These are phyloP conservation scores for Botrytis galanthina DNA, from an alignment of 2,329 filamentous ascomycete species.

Conservation along the genomic window DNA sequence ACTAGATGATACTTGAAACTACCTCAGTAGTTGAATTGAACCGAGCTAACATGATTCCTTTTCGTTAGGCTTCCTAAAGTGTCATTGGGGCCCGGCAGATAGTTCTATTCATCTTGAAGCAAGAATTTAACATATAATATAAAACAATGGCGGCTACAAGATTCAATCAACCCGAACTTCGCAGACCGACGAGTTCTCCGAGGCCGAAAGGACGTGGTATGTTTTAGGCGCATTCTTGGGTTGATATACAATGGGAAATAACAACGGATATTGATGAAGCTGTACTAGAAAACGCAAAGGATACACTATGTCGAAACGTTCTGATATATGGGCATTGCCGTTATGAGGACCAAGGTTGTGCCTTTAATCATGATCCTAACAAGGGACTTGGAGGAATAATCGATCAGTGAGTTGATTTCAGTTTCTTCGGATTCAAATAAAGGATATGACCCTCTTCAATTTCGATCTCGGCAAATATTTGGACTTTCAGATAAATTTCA, in stretches of 20 bases:
- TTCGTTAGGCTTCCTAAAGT: conserved; percentile 34
- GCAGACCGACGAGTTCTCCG: conserved; percentile 50
- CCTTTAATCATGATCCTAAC: conserved; percentile 81
- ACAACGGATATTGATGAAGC: conserved; percentile 26
- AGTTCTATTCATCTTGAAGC: conserved; percentile 27
- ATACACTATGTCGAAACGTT: conserved; percentile 88
- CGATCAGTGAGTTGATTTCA: conserved; percentile 48
- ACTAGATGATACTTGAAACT: not conserved
- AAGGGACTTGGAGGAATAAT: conserved; percentile 51
- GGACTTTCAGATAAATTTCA: not conserved
- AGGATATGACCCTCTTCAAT: not conserved
- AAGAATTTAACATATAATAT: conserved; percentile 20
- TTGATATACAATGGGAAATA: not conserved
- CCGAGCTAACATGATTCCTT: conserved; percentile 23
- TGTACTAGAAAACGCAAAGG: conserved; percentile 69
- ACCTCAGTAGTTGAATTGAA: not conserved
- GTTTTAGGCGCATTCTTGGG: conserved; percentile 27
- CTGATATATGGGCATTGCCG: conserved; percentile 91
- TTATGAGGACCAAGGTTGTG: conserved; percentile 84
- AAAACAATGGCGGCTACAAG: conserved; percentile 36
- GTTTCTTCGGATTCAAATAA: conserved; percentile 2
- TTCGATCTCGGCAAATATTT: not conserved
- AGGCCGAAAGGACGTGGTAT: conserved; percentile 56
- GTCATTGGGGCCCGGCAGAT: conserved; percentile 37
- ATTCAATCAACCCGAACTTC: conserved; percentile 37